Percentiles rank a stretch among this genome's conserved stretches.
These are phyloP conservation scores for Herpetomonas tarakana DNA, from an alignment of 208 protist species.

Conservation along the genomic window DNA sequence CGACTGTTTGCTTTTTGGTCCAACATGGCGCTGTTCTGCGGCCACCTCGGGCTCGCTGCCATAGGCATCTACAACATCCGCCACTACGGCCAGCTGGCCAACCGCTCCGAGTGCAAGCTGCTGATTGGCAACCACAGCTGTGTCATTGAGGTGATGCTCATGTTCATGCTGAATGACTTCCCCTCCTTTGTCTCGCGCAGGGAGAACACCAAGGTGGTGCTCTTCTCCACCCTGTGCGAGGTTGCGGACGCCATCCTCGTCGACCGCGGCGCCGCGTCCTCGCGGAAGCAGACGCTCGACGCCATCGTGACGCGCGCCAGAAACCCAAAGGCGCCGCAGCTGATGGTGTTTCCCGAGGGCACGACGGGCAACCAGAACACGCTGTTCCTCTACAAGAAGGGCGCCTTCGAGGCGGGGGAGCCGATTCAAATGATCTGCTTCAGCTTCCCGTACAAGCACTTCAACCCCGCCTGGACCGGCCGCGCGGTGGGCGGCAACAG, in stretches of 20 bases:
- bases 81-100: slow-evolving; percentile 56
- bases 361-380: slow-evolving; percentile 73
- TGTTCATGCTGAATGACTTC: slow-evolving; percentile 51
- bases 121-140: slow-evolving; percentile 82
- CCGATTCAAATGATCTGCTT: slow-evolving; percentile 90
- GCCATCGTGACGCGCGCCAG: slow-evolving; percentile 55
- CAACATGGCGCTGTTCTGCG: slow-evolving; percentile 24
- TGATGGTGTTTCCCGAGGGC: slow-evolving; percentile 90
- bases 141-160: slow-evolving; percentile 67
- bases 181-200: slow-evolving; percentile 81
- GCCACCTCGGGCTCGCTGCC: slow-evolving; percentile 22
- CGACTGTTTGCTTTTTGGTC: slow-evolving; percentile 49
- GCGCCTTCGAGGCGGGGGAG: slow-evolving; percentile 79
- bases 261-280: slow-evolving; percentile 59
- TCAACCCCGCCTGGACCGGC: slow-evolving; percentile 87
- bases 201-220: slow-evolving; percentile 62
- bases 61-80: slow-evolving; percentile 63
- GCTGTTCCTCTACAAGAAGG: slow-evolving; percentile 82
- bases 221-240: slow-evolving; percentile 53
- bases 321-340: slow-evolving; percentile 46
- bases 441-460: slow-evolving; percentile 80
- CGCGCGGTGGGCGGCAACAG: slow-evolving; percentile 63
- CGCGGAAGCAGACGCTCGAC: slow-evolving; percentile 42
- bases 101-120: slow-evolving; percentile 52
- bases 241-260: slow-evolving; percentile 66